Evolutionary conservation across 257 asterid species (phyloP), one percentile per base, ranked within the genome.

Genomic region (Mentha longifolia): DNA sequence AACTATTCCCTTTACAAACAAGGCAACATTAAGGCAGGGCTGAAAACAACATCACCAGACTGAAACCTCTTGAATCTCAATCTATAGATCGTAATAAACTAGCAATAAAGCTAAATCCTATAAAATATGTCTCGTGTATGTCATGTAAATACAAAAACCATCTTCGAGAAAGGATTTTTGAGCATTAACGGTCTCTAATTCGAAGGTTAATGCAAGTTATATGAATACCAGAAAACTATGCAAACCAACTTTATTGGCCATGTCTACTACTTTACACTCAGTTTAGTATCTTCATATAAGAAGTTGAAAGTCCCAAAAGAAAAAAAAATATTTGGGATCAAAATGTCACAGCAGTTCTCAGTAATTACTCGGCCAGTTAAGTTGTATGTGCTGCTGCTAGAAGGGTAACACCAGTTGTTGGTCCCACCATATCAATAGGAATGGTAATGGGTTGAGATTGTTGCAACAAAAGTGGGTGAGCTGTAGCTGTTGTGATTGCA

Each of bases 301-400:
- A 65, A 65, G 77, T 39, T 47, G 71, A 73, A 71, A 56, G 71
- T 71, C 83, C 74, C 85, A 72, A 31, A 61, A 61, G 78, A n/a
- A n/a, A n/a, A 50, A 72, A 70, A 28, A 43, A 51, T 72, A 66
- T 64, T 47, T 65, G 54, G 68, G 79, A 67, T 76, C 80, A 68
- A 62, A 59, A 59, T 65, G 68, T 76, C 28, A 59, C 74, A 77
- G 61, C 67, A 67, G 61, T 5, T 37, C 79, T 87, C 75, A 90
- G 80, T 85, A 88, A 86, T 75, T 88, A 83, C 79, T 85, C 13
- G 98, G 95, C 98, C 97, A 85, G 79, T 87, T 90, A 47, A 83
- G 81, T 41, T 92, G 95, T 16, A 90, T 49, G 59, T 83, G 95
- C 81, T 92, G 98, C 64, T 10, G 64, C 81, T 90, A 45, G 25